Percentiles rank a stretch among this genome's conserved stretches.
These are phyloP conservation scores for Ceratocystis alfenasii DNA, from an alignment of 2,329 filamentous ascomycete species.

Conservation along the genomic window DNA sequence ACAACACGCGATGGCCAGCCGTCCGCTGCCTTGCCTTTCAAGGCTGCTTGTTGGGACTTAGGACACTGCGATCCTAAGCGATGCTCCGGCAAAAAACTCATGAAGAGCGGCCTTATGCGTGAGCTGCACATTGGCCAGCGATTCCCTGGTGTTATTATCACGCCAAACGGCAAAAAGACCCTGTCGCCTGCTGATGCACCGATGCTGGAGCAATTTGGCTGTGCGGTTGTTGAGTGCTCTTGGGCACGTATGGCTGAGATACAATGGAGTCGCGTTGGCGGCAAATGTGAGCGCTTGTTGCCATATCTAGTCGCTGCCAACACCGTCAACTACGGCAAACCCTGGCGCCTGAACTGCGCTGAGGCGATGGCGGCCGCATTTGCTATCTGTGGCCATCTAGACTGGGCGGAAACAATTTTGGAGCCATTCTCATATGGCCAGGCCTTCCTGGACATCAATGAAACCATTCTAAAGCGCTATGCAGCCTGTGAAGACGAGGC, in stretches of 20 bases:
- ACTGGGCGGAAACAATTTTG: constrained; percentile 80
- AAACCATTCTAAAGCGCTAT: constrained; percentile 68
- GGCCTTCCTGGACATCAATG: constrained; percentile 85
- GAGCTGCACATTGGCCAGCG: constrained; percentile 86
- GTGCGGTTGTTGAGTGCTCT: constrained; percentile 91
- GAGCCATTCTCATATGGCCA: constrained; percentile 78
- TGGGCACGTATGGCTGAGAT: constrained; percentile 91
- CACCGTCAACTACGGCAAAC: constrained; percentile 91
- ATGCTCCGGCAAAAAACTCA: constrained; percentile 89
- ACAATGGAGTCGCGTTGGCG: constrained; percentile 81
- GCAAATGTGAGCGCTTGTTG: constrained; percentile 79
- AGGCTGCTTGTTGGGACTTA: constrained; percentile 94
- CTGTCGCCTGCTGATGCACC: constrained; percentile 73
- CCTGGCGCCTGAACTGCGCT: constrained; percentile 89
- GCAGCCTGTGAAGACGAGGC: constrained; percentile 72
- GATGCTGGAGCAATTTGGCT: constrained; percentile 75
- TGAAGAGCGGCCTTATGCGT: constrained; percentile 85
- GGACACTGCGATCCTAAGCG: constrained; percentile 95
- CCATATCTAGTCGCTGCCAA: constrained; percentile 96
- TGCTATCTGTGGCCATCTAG: constrained; percentile 77
- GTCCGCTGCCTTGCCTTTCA: constrained; percentile 48
- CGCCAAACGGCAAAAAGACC: constrained; percentile 79
- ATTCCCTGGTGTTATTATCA: constrained; percentile 83
- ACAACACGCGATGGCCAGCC: constrained; percentile 36
- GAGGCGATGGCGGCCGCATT: constrained; percentile 90